Evolutionary conservation across 225 moss, liverwort and hornwort genomes (phyloP).

Genomic region (Pseudisothecium myosuroides): DNA sequence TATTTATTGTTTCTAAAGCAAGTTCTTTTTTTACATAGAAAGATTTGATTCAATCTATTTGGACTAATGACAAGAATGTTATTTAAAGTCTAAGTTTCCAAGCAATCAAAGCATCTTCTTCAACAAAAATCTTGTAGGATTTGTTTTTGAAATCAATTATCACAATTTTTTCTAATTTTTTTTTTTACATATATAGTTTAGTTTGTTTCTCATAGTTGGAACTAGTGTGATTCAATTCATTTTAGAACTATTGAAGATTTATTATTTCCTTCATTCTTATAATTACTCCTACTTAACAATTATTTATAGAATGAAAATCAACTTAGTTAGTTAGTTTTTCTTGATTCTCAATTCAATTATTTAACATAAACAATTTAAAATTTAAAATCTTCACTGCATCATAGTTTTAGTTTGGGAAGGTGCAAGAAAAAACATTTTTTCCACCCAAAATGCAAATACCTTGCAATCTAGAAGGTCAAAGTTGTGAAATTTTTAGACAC

Average conservation of each 20-base stretch:
- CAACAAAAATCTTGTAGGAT: neutral
- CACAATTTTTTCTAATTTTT: neutral
- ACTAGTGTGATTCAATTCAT: neutral
- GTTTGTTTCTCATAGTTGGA: rapidly evolving
- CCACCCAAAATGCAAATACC: neutral
- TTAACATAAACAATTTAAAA: neutral
- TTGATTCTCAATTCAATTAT: rapidly evolving
- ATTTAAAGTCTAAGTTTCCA: neutral
- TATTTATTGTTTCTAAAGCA: no score
- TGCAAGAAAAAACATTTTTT: rapidly evolving
- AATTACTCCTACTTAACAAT: neutral
- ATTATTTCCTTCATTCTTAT: neutral
- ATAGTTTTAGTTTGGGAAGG: rapidly evolving
- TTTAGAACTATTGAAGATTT: neutral
- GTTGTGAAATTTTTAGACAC: neutral
- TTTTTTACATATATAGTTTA: no score
- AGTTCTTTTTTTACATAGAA: rapidly evolving
- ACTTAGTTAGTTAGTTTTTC: neutral
- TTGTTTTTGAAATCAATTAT: neutral
- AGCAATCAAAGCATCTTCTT: neutral
- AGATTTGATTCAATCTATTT: neutral
- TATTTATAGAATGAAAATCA: neutral
- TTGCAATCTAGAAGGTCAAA: neutral
- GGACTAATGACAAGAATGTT: rapidly evolving
- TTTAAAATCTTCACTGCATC: neutral